Base-by-base conservation (phyloP, 495 filamentous ascomycete species). In the Annulohypoxylon moriforme region DNA sequence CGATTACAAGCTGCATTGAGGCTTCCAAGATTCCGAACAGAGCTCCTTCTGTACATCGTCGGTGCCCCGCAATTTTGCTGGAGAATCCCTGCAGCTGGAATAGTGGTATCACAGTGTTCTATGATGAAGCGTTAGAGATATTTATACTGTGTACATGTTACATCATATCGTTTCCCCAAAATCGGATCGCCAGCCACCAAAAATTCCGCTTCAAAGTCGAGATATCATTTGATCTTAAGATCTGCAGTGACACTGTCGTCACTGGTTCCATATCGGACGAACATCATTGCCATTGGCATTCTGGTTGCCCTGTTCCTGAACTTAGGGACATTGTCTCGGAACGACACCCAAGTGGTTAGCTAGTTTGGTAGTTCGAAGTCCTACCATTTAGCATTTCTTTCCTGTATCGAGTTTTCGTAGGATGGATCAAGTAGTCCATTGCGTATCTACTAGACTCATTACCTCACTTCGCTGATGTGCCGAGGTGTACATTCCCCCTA, bases 181-280 rank as follows among this genome's bases (percentile, higher is more conserved):
- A 57, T 67, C 56, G 16, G 60, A 67, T 67, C 42, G 22, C 60
- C 67, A 65, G 59, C 36, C 64, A 64, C 64, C 64, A 42, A 64
- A 68, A 64, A 60, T 68, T 64, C 64, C 64, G 60, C 33, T 16
- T 36, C 22, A 63, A 34, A 68, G 14, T 64, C 47, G 60, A 68
- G 44, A 72, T 65, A 72, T 65, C 60, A 61, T 18, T 65, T 60
- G 55, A 62, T 55, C 61, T 31, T n/a, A 20, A 50, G 68, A 75
- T 75, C 72, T 71, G 29, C 72, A 55, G 47, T n/a, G 44, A 55
- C n/a, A 56, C 29, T 66, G 66, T 68, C 71, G 65, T 74, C 71
- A 74, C 64, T 18, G 67, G 36, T 47, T 69, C 71, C 68, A 69
- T 76, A 63, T 52, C 34, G 18, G 27, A 49, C 34, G 71, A 61